Percentiles rank a stretch among this genome's conserved stretches.
phyloP scores from a whole-genome alignment of 495 filamentous ascomycete genomes.

The Cercophora sp. region DNA sequence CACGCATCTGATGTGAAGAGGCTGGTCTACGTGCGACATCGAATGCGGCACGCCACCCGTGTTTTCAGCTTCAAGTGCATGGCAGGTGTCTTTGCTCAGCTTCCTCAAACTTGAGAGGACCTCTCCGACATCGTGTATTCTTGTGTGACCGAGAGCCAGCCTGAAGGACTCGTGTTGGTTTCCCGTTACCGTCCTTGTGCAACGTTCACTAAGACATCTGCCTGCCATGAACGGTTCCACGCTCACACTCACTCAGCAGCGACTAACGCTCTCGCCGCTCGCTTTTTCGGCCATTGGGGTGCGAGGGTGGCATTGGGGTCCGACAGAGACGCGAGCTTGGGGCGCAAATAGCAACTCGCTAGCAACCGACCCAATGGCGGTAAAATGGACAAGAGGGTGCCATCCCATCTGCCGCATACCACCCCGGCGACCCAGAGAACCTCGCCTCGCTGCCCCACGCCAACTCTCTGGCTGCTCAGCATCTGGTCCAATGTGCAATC shows the following conservation, averaged over 20 bases:
- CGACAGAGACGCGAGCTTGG: not conserved
- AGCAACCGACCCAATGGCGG: not conserved
- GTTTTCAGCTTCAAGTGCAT: too few species aligned
- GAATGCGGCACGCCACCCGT: too few species aligned
- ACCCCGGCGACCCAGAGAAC: not conserved
- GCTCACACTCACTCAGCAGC: not conserved
- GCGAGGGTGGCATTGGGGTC: not conserved
- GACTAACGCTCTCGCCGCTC: not conserved
- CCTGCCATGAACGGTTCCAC: not conserved
- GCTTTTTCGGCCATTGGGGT: not conserved
- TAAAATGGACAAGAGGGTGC: not conserved
- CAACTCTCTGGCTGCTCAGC: not conserved
- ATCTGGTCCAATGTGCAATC: constrained; percentile 10
- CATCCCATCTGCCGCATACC: not conserved
- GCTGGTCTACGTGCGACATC: too few species aligned
- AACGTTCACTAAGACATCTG: too few species aligned
- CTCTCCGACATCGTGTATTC: too few species aligned
- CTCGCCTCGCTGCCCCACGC: not conserved
- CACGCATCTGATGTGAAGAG: too few species aligned
- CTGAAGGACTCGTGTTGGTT: too few species aligned
- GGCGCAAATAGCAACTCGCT: not conserved
- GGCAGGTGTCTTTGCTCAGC: too few species aligned
- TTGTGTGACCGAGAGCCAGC: too few species aligned
- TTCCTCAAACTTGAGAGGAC: too few species aligned
- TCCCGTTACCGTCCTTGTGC: too few species aligned